phyloP scores from a whole-genome alignment of 768 basidiomycete species.

The Macrocybe gigantea region DNA sequence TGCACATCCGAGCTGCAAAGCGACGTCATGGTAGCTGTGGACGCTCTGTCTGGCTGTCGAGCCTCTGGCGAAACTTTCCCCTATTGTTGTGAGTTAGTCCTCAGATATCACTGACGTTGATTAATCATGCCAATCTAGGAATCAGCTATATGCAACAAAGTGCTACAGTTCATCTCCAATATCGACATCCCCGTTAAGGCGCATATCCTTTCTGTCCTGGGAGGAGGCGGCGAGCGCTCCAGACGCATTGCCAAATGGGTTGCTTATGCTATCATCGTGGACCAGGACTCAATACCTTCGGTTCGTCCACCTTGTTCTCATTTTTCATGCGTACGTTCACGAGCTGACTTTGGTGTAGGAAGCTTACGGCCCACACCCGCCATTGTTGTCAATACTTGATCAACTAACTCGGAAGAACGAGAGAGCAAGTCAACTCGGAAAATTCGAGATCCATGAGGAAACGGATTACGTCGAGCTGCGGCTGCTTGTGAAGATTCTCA shows the following conservation, averaged over 20 bases:
- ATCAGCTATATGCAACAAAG: constrained; percentile 34
- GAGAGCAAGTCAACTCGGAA: constrained; percentile 20
- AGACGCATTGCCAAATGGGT: constrained; percentile 53
- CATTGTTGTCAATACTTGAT: constrained; percentile 42
- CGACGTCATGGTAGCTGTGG: constrained; percentile 42
- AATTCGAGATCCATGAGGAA: constrained; percentile 49
- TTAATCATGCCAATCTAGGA: constrained; percentile 30
- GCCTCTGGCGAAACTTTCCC: constrained; percentile 18
- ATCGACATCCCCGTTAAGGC: constrained; percentile 46
- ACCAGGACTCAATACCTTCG: constrained; percentile 13
- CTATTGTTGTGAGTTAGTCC: constrained; percentile 18
- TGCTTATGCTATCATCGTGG: constrained; percentile 43
- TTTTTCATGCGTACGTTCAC: constrained; percentile 5
- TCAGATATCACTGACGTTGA: no score
- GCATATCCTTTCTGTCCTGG: constrained; percentile 43
- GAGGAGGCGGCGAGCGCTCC: constrained; percentile 41
- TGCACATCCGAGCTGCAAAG: constrained; percentile 36
- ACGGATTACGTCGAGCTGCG: constrained; percentile 60
- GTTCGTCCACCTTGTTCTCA: constrained; percentile 13
- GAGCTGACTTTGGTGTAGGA: constrained; percentile 23
- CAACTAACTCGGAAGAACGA: constrained; percentile 32
- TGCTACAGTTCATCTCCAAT: constrained; percentile 32
- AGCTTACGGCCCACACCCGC: constrained; percentile 37
- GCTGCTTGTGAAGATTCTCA: constrained; percentile 51
- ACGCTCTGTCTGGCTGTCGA: constrained; percentile 41